A percentile compares a stretch with the other conserved stretches of the same genome.
These are phyloP conservation scores for Vitis hybrid DNA, from an alignment of 177 flowering plant species.

Conservation along the genomic window DNA sequence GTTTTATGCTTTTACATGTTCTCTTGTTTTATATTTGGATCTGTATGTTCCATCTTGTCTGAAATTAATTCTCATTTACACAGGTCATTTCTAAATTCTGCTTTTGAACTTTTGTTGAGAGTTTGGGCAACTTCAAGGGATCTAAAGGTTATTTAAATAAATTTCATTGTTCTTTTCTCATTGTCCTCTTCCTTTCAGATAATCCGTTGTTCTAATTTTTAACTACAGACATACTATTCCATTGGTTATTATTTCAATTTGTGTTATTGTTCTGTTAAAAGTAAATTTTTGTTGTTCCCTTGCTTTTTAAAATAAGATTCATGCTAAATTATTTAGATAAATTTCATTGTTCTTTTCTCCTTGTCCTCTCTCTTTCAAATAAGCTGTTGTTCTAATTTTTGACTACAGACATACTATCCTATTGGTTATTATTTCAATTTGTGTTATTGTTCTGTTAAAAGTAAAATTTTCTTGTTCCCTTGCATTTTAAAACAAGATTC, in stretches of 20 bases:
- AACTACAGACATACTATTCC: no score
- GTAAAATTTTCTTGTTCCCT: no score
- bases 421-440: no score
- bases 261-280: no score
- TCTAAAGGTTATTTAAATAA: constrained; percentile 56
- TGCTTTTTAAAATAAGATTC: no score
- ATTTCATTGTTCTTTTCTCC: not conserved
- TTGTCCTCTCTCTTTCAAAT: not conserved
- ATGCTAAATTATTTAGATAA: not conserved
- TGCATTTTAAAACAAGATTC: no score
- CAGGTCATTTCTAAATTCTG: constrained; percentile 96
- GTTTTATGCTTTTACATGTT: not conserved
- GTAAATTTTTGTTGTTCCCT: no score
- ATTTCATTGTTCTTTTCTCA: not conserved
- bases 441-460: no score
- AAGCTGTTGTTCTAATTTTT: not conserved
- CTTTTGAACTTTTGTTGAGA: constrained; percentile 89
- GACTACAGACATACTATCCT: no score
- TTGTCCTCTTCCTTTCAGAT: not conserved
- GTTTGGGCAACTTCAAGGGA: constrained; percentile 96
- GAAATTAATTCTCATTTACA: constrained; percentile 17
- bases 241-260: no score
- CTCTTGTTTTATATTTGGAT: not conserved
- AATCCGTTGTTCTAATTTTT: not conserved
- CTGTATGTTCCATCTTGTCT: constrained; percentile 2